Percentiles rank a stretch among this genome's conserved stretches.
Evolutionary conservation across 1,284 basidiomycete genomes (phyloP).

Genomic region (Puccinia hordei): DNA sequence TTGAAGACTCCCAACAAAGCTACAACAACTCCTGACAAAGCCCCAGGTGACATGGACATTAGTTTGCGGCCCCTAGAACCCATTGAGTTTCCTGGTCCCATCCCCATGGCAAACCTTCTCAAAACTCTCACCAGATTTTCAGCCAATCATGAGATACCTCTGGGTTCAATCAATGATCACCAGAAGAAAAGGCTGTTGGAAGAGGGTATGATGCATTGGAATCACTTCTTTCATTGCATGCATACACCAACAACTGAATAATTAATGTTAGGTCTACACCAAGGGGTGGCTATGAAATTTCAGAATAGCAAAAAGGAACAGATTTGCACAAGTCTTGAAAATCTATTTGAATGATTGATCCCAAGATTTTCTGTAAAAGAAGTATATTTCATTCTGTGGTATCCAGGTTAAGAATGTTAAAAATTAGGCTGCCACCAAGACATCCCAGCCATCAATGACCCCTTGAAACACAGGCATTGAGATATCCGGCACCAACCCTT

Average conservation of each 20-base stretch:
- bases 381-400: neutral
- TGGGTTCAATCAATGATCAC: neutral
- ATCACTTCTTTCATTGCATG: too few relatives aligned
- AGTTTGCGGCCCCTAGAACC: neutral
- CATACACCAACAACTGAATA: too few relatives aligned
- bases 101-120: too few relatives aligned
- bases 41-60: neutral
- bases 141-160: neutral
- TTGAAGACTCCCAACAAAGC: neutral
- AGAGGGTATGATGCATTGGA: neutral
- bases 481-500: too few relatives aligned
- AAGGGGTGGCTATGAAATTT: slow-evolving; percentile 1
- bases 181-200: neutral
- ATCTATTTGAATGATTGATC: neutral
- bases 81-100: neutral
- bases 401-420: neutral
- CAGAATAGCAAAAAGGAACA: neutral
- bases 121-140: too few relatives aligned
- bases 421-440: neutral
- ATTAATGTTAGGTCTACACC: neutral
- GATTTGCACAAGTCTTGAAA: neutral
- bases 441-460: too few relatives aligned
- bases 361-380: neutral
- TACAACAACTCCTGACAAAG: too few relatives aligned
- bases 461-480: too few relatives aligned